These are phyloP conservation scores for Syncephalastrum sp. DNA, from an alignment of 371 early-diverging fungal genomes.

Conservation along the genomic window DNA sequence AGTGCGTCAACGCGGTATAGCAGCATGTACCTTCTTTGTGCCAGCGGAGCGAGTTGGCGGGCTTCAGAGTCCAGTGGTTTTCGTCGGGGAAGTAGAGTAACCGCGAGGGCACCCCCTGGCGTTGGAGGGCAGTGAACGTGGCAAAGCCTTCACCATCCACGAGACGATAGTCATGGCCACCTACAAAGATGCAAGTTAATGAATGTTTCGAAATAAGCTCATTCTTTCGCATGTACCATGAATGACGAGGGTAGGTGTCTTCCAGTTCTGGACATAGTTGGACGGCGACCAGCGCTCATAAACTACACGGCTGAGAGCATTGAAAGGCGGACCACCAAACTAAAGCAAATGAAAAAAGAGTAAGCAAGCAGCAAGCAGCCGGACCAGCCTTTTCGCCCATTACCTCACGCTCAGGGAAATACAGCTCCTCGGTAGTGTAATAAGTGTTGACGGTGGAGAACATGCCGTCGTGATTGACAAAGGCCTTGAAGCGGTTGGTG, in stretches of 20 bases:
- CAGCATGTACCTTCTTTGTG: slow-evolving; percentile 57
- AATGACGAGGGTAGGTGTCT: slow-evolving; percentile 79
- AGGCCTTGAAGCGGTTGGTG: slow-evolving; percentile 63
- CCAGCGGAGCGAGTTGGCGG: slow-evolving; percentile 78
- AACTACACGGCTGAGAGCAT: slow-evolving; percentile 45
- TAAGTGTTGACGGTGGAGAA: slow-evolving; percentile 66
- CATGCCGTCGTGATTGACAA: slow-evolving; percentile 86
- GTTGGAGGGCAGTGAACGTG: slow-evolving; percentile 79
- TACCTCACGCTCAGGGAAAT: slow-evolving; percentile 77
- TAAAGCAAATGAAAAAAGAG: slow-evolving; percentile 7
- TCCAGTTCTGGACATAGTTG: slow-evolving; percentile 72
- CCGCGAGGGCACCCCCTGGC: slow-evolving; percentile 69
- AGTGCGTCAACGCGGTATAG: neutral
- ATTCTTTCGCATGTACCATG: slow-evolving; percentile 50
- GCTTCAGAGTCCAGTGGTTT: slow-evolving; percentile 76
- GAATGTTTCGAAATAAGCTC: neutral
- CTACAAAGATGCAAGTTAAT: slow-evolving; percentile 7
- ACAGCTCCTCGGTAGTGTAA: slow-evolving; percentile 82
- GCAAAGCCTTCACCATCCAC: slow-evolving; percentile 71
- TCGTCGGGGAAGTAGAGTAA: slow-evolving; percentile 84
- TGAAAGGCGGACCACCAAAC: slow-evolving; percentile 72
- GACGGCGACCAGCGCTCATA: slow-evolving; percentile 76
- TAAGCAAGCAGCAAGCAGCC: neutral
- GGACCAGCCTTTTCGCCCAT: neutral
- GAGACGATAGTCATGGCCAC: slow-evolving; percentile 66